These are phyloP conservation scores for Leptodontidium sp. DNA, from an alignment of 2,329 filamentous ascomycete genomes.

Conservation along the genomic window DNA sequence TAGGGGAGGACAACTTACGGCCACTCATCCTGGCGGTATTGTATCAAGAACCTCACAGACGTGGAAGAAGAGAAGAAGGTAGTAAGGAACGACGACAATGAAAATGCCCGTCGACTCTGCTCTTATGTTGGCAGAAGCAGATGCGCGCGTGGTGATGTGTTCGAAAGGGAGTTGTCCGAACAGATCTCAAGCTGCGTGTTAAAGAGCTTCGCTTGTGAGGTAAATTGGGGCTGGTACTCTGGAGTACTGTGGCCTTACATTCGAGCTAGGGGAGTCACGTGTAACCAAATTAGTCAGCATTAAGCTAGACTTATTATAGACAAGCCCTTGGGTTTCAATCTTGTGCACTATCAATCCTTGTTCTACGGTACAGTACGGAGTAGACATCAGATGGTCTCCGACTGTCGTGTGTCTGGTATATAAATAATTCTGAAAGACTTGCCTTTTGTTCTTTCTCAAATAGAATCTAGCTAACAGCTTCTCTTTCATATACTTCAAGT, in stretches of 20 bases:
- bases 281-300: background rate
- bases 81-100: constrained; percentile 42
- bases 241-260: constrained; percentile 37
- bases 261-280: constrained; percentile 11
- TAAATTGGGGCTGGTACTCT: constrained; percentile 32
- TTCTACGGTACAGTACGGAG: too few species aligned
- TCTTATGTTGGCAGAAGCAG: constrained; percentile 39
- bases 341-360: too few species aligned
- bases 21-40: constrained; percentile 53
- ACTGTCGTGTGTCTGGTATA: background rate
- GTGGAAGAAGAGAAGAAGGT: constrained; percentile 45
- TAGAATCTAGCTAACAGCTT: too few species aligned
- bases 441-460: too few species aligned
- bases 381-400: too few species aligned
- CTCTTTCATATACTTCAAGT: too few species aligned
- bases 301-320: background rate
- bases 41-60: constrained; percentile 48
- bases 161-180: constrained; percentile 41
- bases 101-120: constrained; percentile 41
- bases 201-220: constrained; percentile 35
- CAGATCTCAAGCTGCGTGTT: constrained; percentile 39
- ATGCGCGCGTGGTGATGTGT: constrained; percentile 43
- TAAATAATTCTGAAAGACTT: background rate
- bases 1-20: constrained; percentile 47
- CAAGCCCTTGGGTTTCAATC: background rate